Percentiles rank a stretch among this genome's conserved stretches.
Conservation (phyloP, 805 yeast genomes). For the Hanseniaspora singularis region DNA sequence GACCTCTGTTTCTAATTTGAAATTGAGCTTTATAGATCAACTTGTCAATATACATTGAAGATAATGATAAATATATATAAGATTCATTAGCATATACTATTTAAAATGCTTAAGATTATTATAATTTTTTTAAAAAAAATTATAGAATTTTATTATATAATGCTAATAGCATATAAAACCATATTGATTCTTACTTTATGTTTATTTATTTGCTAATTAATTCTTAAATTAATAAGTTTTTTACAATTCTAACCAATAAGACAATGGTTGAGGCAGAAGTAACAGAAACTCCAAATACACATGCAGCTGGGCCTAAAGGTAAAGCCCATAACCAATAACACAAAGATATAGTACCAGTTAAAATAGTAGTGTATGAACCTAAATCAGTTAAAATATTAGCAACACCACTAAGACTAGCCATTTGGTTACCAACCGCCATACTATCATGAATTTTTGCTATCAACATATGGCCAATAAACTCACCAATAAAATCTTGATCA, state of each 20-base stretch:
- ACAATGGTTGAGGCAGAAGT: conserved; percentile 1
- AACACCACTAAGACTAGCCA: neutral
- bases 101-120: too few relatives aligned
- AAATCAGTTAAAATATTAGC: conserved; percentile 3
- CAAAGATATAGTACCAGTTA: neutral
- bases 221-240: neutral
- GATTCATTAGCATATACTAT: too few relatives aligned
- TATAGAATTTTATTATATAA: too few relatives aligned
- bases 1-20: conserved; percentile 1
- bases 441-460: neutral
- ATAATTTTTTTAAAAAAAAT: too few relatives aligned
- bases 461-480: conserved; percentile 8
- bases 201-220: too few relatives aligned
- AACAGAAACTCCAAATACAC: conserved; percentile 1
- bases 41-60: too few relatives aligned
- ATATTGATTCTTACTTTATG: too few relatives aligned
- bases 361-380: neutral
- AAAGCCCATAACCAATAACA: neutral
- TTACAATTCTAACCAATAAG: neutral
- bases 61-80: too few relatives aligned
- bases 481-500: conserved; percentile 14
- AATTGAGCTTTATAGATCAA: neutral
- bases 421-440: conserved; percentile 6
- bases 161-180: too few relatives aligned
- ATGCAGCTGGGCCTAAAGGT: neutral